Conservation (phyloP, 2,329 filamentous ascomycete species). For the Trichoderma citrinoviride region DNA sequence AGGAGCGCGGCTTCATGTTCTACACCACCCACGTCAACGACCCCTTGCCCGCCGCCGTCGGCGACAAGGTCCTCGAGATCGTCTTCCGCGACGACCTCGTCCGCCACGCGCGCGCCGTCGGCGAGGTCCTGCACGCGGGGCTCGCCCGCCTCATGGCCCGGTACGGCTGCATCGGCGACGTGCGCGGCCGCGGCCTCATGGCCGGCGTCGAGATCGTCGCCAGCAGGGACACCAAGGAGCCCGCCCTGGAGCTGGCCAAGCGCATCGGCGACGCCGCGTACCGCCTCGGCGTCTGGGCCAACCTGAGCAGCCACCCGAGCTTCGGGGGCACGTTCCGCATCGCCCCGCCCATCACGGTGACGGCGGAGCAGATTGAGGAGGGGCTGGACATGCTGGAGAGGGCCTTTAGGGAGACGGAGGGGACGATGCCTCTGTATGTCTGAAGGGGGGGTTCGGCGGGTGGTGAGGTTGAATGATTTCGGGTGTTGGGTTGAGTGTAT, state of each 20-base stretch:
- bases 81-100: constrained; percentile 55
- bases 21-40: constrained; percentile 64
- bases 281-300: constrained; percentile 55
- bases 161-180: constrained; percentile 62
- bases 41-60: constrained; percentile 58
- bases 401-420: constrained; percentile 44
- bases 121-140: constrained; percentile 46
- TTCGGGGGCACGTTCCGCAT: constrained; percentile 59
- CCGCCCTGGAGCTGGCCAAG: constrained; percentile 47
- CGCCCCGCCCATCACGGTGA: constrained; percentile 59
- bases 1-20: constrained; percentile 52
- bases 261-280: constrained; percentile 47
- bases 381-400: constrained; percentile 57
- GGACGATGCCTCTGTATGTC: constrained; percentile 32
- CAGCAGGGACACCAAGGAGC: constrained; percentile 47
- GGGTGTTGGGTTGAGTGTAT: neutral
- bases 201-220: constrained; percentile 57
- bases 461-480: neutral
- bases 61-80: constrained; percentile 60
- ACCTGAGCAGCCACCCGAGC: constrained; percentile 52
- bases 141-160: constrained; percentile 45
- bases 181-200: constrained; percentile 58
- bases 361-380: constrained; percentile 46
- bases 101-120: constrained; percentile 43
- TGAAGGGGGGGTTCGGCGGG: neutral